Evolutionary conservation across 345 rosid species (phyloP).

Genomic region (Eucalyptus pauciflora): DNA sequence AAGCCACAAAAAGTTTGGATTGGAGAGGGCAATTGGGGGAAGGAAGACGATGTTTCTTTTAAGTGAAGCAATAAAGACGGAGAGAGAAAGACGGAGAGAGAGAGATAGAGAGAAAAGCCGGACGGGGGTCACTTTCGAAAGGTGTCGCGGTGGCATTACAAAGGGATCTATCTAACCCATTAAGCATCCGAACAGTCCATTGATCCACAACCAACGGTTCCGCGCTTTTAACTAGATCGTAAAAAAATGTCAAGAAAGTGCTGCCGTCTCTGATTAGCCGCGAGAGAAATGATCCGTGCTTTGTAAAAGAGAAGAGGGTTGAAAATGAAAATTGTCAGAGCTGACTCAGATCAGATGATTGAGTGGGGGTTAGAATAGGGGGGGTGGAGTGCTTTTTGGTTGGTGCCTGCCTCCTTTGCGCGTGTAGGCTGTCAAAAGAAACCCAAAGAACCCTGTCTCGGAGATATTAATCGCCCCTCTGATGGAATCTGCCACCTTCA

Average conservation of each 20-base stretch:
- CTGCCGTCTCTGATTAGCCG: not conserved
- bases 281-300: not conserved
- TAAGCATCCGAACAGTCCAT: not conserved
- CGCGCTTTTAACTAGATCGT: not conserved
- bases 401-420: not conserved
- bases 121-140: slow-evolving; percentile 29
- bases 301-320: not conserved
- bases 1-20: not conserved
- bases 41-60: slow-evolving; percentile 23
- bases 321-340: not conserved
- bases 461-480: slow-evolving; percentile 31
- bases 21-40: not conserved
- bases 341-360: not conserved
- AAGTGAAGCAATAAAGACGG: slow-evolving; percentile 25
- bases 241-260: not conserved
- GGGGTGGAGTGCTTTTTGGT: not conserved
- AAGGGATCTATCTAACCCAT: slow-evolving; percentile 5
- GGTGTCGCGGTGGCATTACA: slow-evolving; percentile 20
- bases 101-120: not conserved
- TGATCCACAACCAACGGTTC: not conserved
- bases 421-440: slow-evolving; percentile 7
- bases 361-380: not conserved
- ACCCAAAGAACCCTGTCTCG: not conserved
- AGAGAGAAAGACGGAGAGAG: not conserved
- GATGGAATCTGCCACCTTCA: slow-evolving; percentile 27